Evolutionary conservation across 176 grass and related monocot species (phyloP), one percentile per base, ranked within the genome.

Genomic region (Carex kokanica): DNA sequence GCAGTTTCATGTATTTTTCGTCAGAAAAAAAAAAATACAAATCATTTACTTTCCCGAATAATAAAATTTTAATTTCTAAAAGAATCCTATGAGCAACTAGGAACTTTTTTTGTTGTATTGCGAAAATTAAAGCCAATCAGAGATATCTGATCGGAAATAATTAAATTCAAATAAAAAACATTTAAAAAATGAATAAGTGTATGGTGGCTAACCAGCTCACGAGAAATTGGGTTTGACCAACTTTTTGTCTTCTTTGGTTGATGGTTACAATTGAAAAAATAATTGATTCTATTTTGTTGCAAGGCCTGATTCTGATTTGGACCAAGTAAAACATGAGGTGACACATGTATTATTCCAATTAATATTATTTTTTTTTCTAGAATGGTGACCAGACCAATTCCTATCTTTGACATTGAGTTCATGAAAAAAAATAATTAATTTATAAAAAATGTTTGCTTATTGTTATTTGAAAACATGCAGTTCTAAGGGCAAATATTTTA

Each of bases 221-320:
- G 47, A 53, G 54, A 77, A 77, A 55, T 77, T 55, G 47, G 72
- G 49, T 55, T 77, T 77, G 73, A 77, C 73, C 10, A 77, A 55
- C 1, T 32, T 27, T 49, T 77, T 53, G 45, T 77, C 49, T 54
- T 77, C 47, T 77, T 77, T 25, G 24, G 12, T 55, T 77, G 21
- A 77, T 77, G 45, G 45, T 17, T 55, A 4, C 24, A 77, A 32
- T 74, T 55, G 13, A 29, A 54, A 55, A 15, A 3, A 24, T 52
- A 55, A 77, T 77, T 10, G 55, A 77, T n/a, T n/a, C n/a, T n/a
- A n/a, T n/a, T n/a, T n/a, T n/a, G n/a, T n/a, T n/a, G n/a, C n/a
- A n/a, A n/a, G n/a, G n/a, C n/a, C n/a, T n/a, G n/a, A n/a, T 27
- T 27, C 54, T 77, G 24, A 77, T 53, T 77, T 75, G 71, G 47